These are phyloP conservation scores for Rhinocladiella similis DNA, from an alignment of 2,329 filamentous ascomycete species.

Conservation along the genomic window DNA sequence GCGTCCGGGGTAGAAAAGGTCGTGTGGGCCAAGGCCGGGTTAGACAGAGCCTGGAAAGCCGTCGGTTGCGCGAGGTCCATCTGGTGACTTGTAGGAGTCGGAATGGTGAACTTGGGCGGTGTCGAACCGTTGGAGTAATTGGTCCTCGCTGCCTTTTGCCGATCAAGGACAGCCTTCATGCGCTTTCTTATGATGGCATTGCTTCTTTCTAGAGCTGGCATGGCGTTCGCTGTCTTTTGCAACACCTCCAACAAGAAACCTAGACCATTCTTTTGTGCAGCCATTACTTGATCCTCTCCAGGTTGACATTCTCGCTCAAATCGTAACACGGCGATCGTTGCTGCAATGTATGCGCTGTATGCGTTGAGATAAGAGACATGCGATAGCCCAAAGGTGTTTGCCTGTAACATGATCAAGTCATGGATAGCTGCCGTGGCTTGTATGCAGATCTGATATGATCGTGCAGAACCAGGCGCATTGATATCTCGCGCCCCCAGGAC, in stretches of 20 bases:
- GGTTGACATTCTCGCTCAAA: slow-evolving; percentile 27
- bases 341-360: slow-evolving; percentile 32
- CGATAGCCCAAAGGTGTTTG: slow-evolving; percentile 30
- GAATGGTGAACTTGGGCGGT: slow-evolving; percentile 22
- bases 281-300: slow-evolving; percentile 22
- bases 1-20: slow-evolving; percentile 20
- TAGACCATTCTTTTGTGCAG: slow-evolving; percentile 23
- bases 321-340: slow-evolving; percentile 31
- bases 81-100: slow-evolving; percentile 20
- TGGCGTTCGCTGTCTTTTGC: slow-evolving; percentile 26
- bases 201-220: slow-evolving; percentile 31
- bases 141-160: slow-evolving; percentile 15
- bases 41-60: slow-evolving; percentile 26
- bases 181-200: slow-evolving; percentile 31
- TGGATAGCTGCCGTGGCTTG: slow-evolving; percentile 30
- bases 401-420: slow-evolving; percentile 29
- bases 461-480: slow-evolving; percentile 15
- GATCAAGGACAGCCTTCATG: slow-evolving; percentile 29
- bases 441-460: slow-evolving; percentile 29
- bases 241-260: slow-evolving; percentile 29
- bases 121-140: slow-evolving; percentile 20
- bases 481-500: slow-evolving; percentile 33
- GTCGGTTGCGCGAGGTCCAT: slow-evolving; percentile 24
- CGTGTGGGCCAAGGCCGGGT: slow-evolving; percentile 14
- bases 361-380: slow-evolving; percentile 32